Conservation (phyloP, 2,329 filamentous ascomycete species). For the Daldinia sp. region DNA sequence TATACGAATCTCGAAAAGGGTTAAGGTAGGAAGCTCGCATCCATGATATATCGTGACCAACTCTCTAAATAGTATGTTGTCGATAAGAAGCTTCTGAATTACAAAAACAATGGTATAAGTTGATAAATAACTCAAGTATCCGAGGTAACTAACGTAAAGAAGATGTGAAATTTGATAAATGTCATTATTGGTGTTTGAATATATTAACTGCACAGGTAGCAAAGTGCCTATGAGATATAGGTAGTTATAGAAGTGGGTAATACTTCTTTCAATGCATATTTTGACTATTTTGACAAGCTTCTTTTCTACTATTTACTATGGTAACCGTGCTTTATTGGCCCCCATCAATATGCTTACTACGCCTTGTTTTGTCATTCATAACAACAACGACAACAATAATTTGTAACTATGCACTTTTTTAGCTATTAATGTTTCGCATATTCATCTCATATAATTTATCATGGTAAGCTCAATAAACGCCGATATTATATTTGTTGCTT, state of each 20-base stretch:
- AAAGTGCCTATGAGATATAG: background rate
- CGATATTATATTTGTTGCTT: slow-evolving; percentile 13
- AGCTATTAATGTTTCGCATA: background rate
- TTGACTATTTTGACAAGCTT: background rate
- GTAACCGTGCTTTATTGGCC: slow-evolving; percentile 28
- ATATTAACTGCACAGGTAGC: background rate
- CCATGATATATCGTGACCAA: background rate
- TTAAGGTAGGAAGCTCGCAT: slow-evolving; percentile 24
- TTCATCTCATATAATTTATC: slow-evolving; percentile 23
- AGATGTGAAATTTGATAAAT: background rate
- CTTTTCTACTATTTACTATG: slow-evolving; percentile 11
- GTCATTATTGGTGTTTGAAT: background rate
- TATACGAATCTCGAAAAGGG: slow-evolving; percentile 15
- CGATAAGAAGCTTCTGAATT: slow-evolving; percentile 19
- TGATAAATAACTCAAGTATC: background rate
- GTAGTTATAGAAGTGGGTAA: slow-evolving; percentile 2
- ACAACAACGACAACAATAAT: background rate
- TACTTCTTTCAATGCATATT: background rate
- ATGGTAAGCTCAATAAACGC: slow-evolving; percentile 29
- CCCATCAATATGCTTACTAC: slow-evolving; percentile 40
- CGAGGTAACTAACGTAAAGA: background rate
- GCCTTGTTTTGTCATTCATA: slow-evolving; percentile 23
- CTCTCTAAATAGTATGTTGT: slow-evolving; percentile 19
- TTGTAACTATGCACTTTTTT: background rate
- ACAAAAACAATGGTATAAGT: background rate